A percentile compares a stretch with the other conserved stretches of the same genome.
These are phyloP conservation scores for Nitzschia palea DNA, from an alignment of 108 stramenopile species.

Conservation along the genomic window DNA sequence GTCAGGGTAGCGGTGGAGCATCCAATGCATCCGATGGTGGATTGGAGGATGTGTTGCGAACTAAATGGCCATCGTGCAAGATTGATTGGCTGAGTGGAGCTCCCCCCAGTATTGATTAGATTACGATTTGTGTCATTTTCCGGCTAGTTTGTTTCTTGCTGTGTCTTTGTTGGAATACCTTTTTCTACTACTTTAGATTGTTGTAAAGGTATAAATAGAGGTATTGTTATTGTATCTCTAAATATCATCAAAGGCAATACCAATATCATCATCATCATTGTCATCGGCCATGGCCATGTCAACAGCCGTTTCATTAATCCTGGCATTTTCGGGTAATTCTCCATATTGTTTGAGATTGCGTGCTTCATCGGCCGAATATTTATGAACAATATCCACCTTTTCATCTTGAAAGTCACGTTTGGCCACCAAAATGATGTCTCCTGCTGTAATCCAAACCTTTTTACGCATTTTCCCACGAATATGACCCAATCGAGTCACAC, in stretches of 20 bases:
- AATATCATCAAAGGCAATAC: slow-evolving; percentile 96
- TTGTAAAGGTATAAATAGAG: too few relatives aligned
- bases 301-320: slow-evolving; percentile 99
- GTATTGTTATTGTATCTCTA: slow-evolving; percentile 37
- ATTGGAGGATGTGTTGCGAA: slow-evolving; percentile 65
- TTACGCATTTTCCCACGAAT: slow-evolving; percentile 99
- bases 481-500: slow-evolving; percentile 96
- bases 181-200: too few relatives aligned
- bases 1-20: slow-evolving; percentile 1
- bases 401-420: slow-evolving; percentile 99
- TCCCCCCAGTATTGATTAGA: slow-evolving; percentile 64
- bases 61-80: slow-evolving; percentile 69
- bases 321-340: slow-evolving; percentile 97
- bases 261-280: slow-evolving; percentile 90
- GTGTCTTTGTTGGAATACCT: too few relatives aligned
- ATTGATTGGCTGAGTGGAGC: slow-evolving; percentile 57
- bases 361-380: slow-evolving; percentile 99
- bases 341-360: slow-evolving; percentile 98
- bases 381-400: slow-evolving; percentile 99
- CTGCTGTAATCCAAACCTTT: slow-evolving; percentile 97
- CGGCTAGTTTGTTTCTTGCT: too few relatives aligned
- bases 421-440: slow-evolving; percentile 97
- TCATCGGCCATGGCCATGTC: slow-evolving; percentile 98
- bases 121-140: too few relatives aligned
- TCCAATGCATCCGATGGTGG: slow-evolving; percentile 25